Percentiles rank a stretch among this genome's conserved stretches.
Evolutionary conservation across 108 stramenopile species (phyloP).

Genomic region (Aureococcus anophagefferens): DNA sequence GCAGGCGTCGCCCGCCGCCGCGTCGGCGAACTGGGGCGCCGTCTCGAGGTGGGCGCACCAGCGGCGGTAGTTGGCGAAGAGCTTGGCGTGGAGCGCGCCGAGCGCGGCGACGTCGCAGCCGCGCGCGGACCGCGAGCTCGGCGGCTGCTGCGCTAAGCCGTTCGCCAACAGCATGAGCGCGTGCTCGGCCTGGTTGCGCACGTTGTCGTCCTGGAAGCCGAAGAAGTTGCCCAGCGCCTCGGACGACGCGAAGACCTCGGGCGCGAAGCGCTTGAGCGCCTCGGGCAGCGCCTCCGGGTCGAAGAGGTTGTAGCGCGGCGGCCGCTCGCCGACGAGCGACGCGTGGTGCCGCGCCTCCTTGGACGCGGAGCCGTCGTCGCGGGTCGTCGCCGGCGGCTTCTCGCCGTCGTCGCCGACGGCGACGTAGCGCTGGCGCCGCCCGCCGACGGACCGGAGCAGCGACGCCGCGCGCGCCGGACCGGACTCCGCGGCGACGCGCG

Average conservation of each 20-base stretch:
- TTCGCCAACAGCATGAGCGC: conserved; percentile 80
- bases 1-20: conserved; percentile 55
- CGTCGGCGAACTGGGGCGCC: conserved; percentile 71
- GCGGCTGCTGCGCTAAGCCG: conserved; percentile 65
- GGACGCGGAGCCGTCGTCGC: background rate
- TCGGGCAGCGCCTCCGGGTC: conserved; percentile 78
- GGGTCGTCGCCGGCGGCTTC: too few species aligned
- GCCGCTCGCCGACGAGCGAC: background rate
- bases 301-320: conserved; percentile 71
- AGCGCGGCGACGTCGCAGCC: conserved; percentile 51
- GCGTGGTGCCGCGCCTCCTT: background rate
- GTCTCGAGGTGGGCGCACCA: conserved; percentile 87
- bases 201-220: conserved; percentile 20
- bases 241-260: conserved; percentile 80
- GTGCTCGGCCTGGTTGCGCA: conserved; percentile 63
- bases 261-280: conserved; percentile 75
- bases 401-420: too few species aligned
- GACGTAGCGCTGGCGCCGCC: too few species aligned
- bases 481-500: background rate
- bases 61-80: conserved; percentile 91
- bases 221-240: conserved; percentile 83
- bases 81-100: conserved; percentile 80
- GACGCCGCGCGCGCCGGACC: background rate
- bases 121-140: conserved; percentile 42
- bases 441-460: background rate